Base-by-base conservation (phyloP, 176 grass and related monocot genomes). In the Aegilops umbellulata region DNA sequence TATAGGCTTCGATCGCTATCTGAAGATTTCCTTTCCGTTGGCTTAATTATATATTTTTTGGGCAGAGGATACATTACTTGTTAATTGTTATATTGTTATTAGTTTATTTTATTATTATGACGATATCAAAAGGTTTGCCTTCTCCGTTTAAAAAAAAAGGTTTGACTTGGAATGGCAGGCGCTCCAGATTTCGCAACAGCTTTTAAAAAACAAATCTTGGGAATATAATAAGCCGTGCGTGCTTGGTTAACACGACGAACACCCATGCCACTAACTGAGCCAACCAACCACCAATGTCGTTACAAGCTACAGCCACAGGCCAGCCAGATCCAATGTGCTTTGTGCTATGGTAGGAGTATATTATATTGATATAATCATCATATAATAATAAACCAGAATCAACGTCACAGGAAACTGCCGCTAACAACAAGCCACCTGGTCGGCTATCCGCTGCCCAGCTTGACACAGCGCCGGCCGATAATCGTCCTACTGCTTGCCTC, bases 371-470 rank as follows among this genome's bases (percentile, higher is more conserved):
- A n/a, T n/a, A n/a, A n/a, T 22, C 60, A 15, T 22, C 60, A 15
- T 10, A 31, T 31, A 31, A 31, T 31, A 31, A 41, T 7, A 53
- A 68, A 12, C 19, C 38, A 76, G 39, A 16, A 75, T 13, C 26
- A 39, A 6, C 42, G 69, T 19, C 49, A 53, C 49, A 19, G 42
- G 1, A 16, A 49, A 10, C 16, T 47, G 8, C 2, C 29, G 35
- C 77, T 6, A 19, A 53, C 16, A 19, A 29, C 17, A 30, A 30
- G 27, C n/a, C 44, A 57, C 26, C 23, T 79, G 65, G 5, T 66
- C 30, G 31, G 10, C 29, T 13, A 85, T 25, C 83, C 31, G 88
- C 11, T 4, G 46, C 13, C 88, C 69, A 85, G 36, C 46, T 42
- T 66, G 38, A 77, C 12, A n/a, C 30, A 42, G 11, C 10, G 24